Percentiles rank a stretch among this genome's conserved stretches.
Conservation (phyloP, 108 stramenopile genomes). For the Tribonema minus region DNA sequence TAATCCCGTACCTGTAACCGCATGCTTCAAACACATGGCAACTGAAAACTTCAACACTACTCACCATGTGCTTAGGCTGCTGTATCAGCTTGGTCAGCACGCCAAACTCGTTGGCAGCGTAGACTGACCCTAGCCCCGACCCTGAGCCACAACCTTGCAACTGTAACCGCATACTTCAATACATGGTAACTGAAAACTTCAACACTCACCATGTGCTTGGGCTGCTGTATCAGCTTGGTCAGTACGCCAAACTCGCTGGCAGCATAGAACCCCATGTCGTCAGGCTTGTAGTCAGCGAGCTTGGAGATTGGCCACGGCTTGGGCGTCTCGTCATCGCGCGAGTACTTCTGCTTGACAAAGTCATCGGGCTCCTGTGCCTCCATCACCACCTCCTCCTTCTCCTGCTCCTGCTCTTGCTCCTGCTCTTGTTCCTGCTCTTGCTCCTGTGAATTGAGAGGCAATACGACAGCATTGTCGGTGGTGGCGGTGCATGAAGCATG, state of each 20-base stretch:
- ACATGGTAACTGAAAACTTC: too few species aligned
- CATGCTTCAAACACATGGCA: too few species aligned
- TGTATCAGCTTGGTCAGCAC: constrained; percentile 79
- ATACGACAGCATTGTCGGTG: too few species aligned
- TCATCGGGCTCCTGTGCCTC: constrained; percentile 90
- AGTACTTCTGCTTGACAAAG: constrained; percentile 84
- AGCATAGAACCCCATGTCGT: constrained; percentile 77
- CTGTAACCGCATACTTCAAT: too few species aligned
- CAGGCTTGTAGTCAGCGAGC: constrained; percentile 68
- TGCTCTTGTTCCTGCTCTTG: constrained; percentile 69
- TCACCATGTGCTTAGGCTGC: too few species aligned
- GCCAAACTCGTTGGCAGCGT: constrained; percentile 82
- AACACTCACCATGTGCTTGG: constrained; percentile 38
- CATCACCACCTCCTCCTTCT: constrained; percentile 68
- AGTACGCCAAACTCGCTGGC: constrained; percentile 85
- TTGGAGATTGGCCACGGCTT: constrained; percentile 80
- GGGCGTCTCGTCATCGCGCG: constrained; percentile 86
- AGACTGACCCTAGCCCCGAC: too few species aligned
- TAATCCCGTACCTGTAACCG: too few species aligned
- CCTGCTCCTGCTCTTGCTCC: too few species aligned
- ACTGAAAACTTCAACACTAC: too few species aligned
- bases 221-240: constrained; percentile 65
- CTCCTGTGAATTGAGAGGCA: too few species aligned
- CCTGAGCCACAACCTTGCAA: too few species aligned
- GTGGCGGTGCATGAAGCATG: too few species aligned